Evolutionary conservation across 2,329 filamentous ascomycete species (phyloP), one percentile per base, ranked within the genome.

Genomic region (Didymella keratinophila): DNA sequence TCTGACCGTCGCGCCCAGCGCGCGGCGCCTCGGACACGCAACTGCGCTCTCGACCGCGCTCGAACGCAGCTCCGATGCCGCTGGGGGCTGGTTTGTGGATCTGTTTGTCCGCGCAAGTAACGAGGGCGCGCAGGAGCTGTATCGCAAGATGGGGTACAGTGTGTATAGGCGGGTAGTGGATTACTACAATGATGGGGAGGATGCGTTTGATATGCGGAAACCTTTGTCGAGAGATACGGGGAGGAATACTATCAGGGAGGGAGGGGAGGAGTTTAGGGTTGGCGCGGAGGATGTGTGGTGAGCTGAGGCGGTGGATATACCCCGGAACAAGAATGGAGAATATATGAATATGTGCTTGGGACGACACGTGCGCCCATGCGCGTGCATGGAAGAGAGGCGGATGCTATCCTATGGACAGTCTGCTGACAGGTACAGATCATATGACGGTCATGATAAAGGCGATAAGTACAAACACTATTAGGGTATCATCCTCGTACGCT

Each of bases 121-220:
- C 76, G 84, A 87, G 71, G 89, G 91, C 64, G 95, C 95, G 7
- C 93, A 97, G 70, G 84, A 86, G 49, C 89, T 99, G 78, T 99
- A 99, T 77, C 88, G 90, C 76, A 90, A 87, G 66, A 89, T 98
- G 85, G 95, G 95, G 37, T 87, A 99, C 76, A 93, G 87, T 58
- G 90, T 98, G 45, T 99, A 90, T 78, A 85, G 95, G 44, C 86
- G 92, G 10, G 94, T 99, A 43, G 88, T 92, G 68, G 90, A 90
- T 70, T 99, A 99, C 78, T 99, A 99, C 72, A 92, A 90, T 63
- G 93, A 97, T 74, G 91, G 96, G 73, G 93, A 96, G 78, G 94
- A 98, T 80, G 95, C 94, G 18, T 95, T 92, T 76, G 95, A 99
- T 79, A 99, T 99, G 95, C 87, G 95, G 65, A 98, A 97, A 76